Evolutionary conservation across 768 basidiomycete genomes (phyloP).

Genomic region (Leccinum arenicola): DNA sequence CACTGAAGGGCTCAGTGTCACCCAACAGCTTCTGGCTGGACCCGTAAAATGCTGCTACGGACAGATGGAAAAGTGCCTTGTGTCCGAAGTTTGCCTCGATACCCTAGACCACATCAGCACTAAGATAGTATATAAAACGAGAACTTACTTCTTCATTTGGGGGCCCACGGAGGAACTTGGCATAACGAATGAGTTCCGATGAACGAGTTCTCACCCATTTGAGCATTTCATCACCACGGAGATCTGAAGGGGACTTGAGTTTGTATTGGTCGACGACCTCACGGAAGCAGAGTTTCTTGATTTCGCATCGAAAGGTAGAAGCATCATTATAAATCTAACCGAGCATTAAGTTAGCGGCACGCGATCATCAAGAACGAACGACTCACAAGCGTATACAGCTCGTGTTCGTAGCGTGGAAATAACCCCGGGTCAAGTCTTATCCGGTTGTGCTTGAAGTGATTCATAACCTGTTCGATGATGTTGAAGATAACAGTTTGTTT

Average conservation of each 20-base stretch:
- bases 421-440: background rate
- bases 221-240: background rate
- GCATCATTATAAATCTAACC: background rate
- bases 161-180: too few species aligned
- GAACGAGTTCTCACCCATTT: too few species aligned
- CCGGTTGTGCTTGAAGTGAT: background rate
- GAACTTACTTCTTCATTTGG: too few species aligned
- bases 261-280: background rate
- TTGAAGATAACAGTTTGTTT: background rate
- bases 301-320: background rate
- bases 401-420: background rate
- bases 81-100: too few species aligned
- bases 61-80: too few species aligned
- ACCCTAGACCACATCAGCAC: too few species aligned
- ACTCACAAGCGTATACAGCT: background rate
- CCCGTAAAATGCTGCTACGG: too few species aligned
- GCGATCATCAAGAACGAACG: background rate
- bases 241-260: background rate
- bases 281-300: background rate
- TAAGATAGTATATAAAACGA: too few species aligned
- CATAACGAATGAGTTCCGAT: too few species aligned
- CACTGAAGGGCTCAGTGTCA: too few species aligned
- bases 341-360: background rate
- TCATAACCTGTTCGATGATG: background rate
- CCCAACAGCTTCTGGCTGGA: too few species aligned